These are phyloP conservation scores for Chlorella sp. DNA, from an alignment of 139 green algal species.

Conservation along the genomic window DNA sequence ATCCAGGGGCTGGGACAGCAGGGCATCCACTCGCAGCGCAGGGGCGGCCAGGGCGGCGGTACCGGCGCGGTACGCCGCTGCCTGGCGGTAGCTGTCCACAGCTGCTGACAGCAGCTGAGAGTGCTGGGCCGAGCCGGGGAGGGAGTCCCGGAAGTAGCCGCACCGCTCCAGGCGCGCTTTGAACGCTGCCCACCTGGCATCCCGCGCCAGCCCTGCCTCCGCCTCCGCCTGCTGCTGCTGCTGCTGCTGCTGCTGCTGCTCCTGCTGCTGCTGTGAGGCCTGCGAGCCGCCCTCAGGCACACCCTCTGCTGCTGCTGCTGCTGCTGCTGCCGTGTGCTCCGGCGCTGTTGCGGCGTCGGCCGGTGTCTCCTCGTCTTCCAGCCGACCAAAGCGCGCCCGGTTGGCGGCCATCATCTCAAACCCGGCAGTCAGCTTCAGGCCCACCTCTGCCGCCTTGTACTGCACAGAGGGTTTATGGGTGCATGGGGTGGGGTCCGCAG, in stretches of 20 bases:
- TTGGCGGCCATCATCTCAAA: slow-evolving; percentile 73
- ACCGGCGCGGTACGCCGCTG: slow-evolving; percentile 4
- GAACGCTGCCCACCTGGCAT: slow-evolving; percentile 59
- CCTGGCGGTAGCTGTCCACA: slow-evolving; percentile 42
- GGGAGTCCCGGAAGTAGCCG: slow-evolving; percentile 8
- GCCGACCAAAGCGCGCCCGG: slow-evolving; percentile 3
- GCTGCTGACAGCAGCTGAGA: slow-evolving; percentile 11
- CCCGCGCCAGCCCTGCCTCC: slow-evolving; percentile 15
- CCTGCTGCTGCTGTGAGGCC: not conserved
- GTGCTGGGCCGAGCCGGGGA: slow-evolving; percentile 17
- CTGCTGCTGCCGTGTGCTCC: not conserved
- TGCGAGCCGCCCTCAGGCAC: not conserved
- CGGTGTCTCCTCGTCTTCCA: not conserved
- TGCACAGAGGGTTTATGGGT: not conserved
- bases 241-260: not conserved
- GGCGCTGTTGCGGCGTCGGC: not conserved
- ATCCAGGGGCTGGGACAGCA: slow-evolving; percentile 10
- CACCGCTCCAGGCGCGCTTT: slow-evolving; percentile 33
- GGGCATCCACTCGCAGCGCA: not conserved
- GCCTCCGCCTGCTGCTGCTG: slow-evolving; percentile 13
- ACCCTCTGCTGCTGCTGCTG: not conserved
- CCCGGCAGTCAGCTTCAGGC: slow-evolving; percentile 75
- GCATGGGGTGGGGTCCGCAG: too few species aligned
- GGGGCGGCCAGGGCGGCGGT: slow-evolving; percentile 17
- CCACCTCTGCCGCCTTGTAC: slow-evolving; percentile 55